A percentile compares a stretch with the other conserved stretches of the same genome.
phyloP scores from a whole-genome alignment of 1,284 basidiomycete genomes.

The Thecaphora thlaspeos region DNA sequence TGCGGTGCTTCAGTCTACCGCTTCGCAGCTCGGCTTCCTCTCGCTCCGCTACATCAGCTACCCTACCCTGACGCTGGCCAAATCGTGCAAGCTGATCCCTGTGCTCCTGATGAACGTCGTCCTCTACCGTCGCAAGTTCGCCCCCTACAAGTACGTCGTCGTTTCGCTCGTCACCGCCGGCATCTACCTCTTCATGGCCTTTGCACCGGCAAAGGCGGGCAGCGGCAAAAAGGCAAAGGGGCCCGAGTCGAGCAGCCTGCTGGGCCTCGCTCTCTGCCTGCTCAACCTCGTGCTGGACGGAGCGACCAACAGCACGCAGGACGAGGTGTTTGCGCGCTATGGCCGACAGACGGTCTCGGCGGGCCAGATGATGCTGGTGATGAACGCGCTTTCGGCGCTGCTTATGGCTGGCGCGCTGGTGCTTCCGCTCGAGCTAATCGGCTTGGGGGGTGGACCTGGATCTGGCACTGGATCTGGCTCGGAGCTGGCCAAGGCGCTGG shows the following conservation, averaged over 20 bases:
- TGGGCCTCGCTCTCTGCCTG: slow-evolving; percentile 68
- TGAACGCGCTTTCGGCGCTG: slow-evolving; percentile 69
- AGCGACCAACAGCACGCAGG: slow-evolving; percentile 94
- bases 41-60: slow-evolving; percentile 93
- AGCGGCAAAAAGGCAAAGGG: slow-evolving; percentile 59
- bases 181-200: slow-evolving; percentile 92
- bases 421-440: slow-evolving; percentile 64
- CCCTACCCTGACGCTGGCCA: slow-evolving; percentile 96
- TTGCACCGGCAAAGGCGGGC: slow-evolving; percentile 21
- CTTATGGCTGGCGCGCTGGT: slow-evolving; percentile 55
- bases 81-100: slow-evolving; percentile 96
- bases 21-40: slow-evolving; percentile 91
- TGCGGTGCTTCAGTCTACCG: slow-evolving; percentile 79
- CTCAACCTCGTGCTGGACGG: slow-evolving; percentile 90
- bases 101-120: slow-evolving; percentile 91
- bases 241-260: slow-evolving; percentile 23
- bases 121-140: slow-evolving; percentile 58
- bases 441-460: slow-evolving; percentile 21
- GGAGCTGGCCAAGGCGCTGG: slow-evolving; percentile 26
- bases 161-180: slow-evolving; percentile 73
- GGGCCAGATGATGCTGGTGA: slow-evolving; percentile 99
- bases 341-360: slow-evolving; percentile 68
- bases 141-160: slow-evolving; percentile 56
- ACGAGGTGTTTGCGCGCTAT: slow-evolving; percentile 82
- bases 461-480: not conserved